Conservation (phyloP, 345 rosid genomes). For the Sapria himalayana region DNA sequence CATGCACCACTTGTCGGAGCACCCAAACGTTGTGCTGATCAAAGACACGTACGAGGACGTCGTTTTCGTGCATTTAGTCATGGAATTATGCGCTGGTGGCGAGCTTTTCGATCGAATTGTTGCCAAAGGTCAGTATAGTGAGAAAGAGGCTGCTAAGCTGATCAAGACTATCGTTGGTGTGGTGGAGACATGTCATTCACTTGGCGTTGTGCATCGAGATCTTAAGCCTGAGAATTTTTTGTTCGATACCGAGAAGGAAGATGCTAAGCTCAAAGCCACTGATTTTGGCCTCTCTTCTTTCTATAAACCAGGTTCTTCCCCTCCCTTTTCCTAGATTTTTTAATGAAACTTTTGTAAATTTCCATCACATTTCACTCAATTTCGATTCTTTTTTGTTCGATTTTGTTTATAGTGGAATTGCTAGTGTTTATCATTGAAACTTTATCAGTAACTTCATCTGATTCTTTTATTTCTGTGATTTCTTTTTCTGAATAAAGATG, state of each 20-base stretch:
- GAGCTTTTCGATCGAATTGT: conserved; percentile 93
- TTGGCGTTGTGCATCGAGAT: conserved; percentile 96
- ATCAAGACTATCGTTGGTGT: conserved; percentile 75
- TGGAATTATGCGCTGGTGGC: conserved; percentile 93
- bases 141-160: conserved; percentile 68
- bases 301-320: conserved; percentile 94
- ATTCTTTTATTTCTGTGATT: too few relatives aligned
- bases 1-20: conserved; percentile 92
- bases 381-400: too few relatives aligned
- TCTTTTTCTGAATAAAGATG: too few relatives aligned
- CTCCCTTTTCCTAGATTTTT: too few relatives aligned
- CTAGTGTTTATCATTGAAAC: too few relatives aligned
- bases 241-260: conserved; percentile 50
- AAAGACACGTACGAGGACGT: conserved; percentile 80
- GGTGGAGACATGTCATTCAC: conserved; percentile 84
- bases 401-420: too few relatives aligned
- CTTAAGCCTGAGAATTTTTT: conserved; percentile 96
- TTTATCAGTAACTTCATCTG: too few relatives aligned
- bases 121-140: conserved; percentile 79
- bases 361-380: too few relatives aligned
- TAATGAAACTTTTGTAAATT: too few relatives aligned
- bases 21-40: conserved; percentile 60
- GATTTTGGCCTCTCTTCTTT: conserved; percentile 87
- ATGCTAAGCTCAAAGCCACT: conserved; percentile 70
- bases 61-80: conserved; percentile 81